Percentiles rank a stretch among this genome's conserved stretches.
These are phyloP conservation scores for Aspergillus carlsbadensis DNA, from an alignment of 495 filamentous ascomycete genomes.

Conservation along the genomic window DNA sequence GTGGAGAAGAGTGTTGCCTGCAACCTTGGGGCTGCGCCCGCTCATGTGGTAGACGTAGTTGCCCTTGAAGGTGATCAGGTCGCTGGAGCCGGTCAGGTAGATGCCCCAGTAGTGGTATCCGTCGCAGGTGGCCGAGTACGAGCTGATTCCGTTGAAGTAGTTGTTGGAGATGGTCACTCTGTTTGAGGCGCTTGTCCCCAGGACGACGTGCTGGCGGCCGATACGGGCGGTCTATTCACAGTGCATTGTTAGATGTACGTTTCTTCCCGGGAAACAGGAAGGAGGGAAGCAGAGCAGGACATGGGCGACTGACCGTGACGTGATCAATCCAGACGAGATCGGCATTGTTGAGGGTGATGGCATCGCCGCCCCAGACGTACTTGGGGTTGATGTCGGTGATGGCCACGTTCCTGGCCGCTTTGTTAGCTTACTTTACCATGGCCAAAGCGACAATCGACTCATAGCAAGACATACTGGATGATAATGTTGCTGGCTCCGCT, in stretches of 20 bases:
- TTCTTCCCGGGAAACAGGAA: too few relatives aligned
- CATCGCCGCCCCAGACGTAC: conserved; percentile 52
- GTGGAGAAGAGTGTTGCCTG: conserved; percentile 43
- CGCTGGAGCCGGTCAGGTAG: conserved; percentile 38
- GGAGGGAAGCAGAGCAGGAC: neutral
- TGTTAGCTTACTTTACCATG: too few relatives aligned
- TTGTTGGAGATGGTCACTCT: conserved; percentile 47
- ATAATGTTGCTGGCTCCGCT: conserved; percentile 46
- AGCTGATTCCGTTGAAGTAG: conserved; percentile 40
- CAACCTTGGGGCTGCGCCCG: conserved; percentile 44
- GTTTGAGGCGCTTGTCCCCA: conserved; percentile 38
- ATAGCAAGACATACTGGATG: conserved; percentile 34
- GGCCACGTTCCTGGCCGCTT: conserved; percentile 41
- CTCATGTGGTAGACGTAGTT: conserved; percentile 49
- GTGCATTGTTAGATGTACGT: too few relatives aligned
- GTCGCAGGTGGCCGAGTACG: conserved; percentile 44
- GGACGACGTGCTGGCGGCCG: conserved; percentile 45
- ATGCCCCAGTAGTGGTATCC: conserved; percentile 49
- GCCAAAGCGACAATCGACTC: neutral
- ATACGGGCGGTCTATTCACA: conserved; percentile 36
- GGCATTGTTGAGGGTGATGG: conserved; percentile 40
- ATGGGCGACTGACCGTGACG: neutral
- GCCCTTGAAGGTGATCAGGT: conserved; percentile 44
- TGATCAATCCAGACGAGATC: conserved; percentile 50
- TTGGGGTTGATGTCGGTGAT: conserved; percentile 48